Evolutionary conservation across 768 basidiomycete genomes (phyloP), one percentile per base, ranked within the genome.

Genomic region (Guyanaporus albipodus): DNA sequence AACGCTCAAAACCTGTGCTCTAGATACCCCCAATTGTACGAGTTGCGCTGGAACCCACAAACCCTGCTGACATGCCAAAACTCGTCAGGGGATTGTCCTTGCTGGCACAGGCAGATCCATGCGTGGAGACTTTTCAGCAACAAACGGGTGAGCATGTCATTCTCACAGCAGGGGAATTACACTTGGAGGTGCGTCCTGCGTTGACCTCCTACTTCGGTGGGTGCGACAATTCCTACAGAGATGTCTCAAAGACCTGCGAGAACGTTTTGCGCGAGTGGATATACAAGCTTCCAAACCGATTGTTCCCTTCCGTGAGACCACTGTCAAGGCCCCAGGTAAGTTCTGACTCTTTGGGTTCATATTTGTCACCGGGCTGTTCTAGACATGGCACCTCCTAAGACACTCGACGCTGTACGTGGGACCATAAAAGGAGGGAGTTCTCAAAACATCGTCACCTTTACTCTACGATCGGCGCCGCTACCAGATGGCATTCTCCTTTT

Each of bases 101-200:
- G 11, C 79, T 99, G 27, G 87, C 85, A 55, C 94, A 97, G 62
- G 86, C 93, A 4, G 96, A 98, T 70, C 95, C 96, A 1, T 98
- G 93, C 54, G 94, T 95, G 4, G 92, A 98, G 62, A 94, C 90
- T 0, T 93, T 97, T 64, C 93, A 97, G 55, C 96, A 98, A 67
- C 82, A 91, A 58, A 96, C 94, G 0, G 96, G 96, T 26, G 96
- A 99, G 64, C 87, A 96, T 64, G 96, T 99, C 46, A 96, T 99
- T 53, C 68, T 97, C 49, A 90, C 90, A 3, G 96, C 96, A 1
- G 96, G 96, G 26, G 95, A 98, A 61, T 70, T 99, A 37, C 96
- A 98, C 67, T 71, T 97, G 21, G 96, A 98, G 81, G 93, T 91
- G 44, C 29, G 73, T 51, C 35, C 23, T 18, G 11, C 9, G 6